Percentiles rank a stretch among this genome's conserved stretches.
These are phyloP conservation scores for Colletotrichum incanum DNA, from an alignment of 2,329 filamentous ascomycete species.

Conservation along the genomic window DNA sequence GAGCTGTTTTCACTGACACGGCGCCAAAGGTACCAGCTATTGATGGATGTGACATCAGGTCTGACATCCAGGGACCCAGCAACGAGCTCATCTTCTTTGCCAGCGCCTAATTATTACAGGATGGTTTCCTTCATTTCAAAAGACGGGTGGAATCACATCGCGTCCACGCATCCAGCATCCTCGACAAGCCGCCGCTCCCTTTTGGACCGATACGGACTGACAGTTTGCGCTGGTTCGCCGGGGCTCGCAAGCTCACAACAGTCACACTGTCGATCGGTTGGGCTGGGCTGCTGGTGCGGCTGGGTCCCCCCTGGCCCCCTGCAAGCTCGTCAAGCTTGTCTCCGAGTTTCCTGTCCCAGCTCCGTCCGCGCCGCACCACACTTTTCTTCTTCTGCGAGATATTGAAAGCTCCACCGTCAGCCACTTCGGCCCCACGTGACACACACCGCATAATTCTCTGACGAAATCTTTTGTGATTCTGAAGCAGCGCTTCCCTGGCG, in stretches of 20 bases:
- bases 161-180: not conserved
- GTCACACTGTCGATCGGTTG: constrained; percentile 37
- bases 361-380: constrained; percentile 39
- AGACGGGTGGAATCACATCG: not conserved
- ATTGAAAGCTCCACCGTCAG: constrained; percentile 33
- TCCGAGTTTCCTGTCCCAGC: constrained; percentile 36
- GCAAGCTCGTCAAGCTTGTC: constrained; percentile 20
- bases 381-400: constrained; percentile 39
- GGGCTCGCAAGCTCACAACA: constrained; percentile 5
- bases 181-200: not conserved
- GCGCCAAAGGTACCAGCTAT: not conserved
- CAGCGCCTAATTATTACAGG: constrained; percentile 8
- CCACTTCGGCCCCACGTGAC: constrained; percentile 40
- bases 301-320: constrained; percentile 3
- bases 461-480: constrained; percentile 23
- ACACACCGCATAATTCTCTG: constrained; percentile 42
- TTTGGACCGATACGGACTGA: constrained; percentile 6
- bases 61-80: not conserved
- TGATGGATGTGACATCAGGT: not conserved
- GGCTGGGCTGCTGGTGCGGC: constrained; percentile 27
- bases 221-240: constrained; percentile 17
- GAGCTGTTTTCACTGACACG: not conserved
- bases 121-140: constrained; percentile 5
- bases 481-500: constrained; percentile 31
- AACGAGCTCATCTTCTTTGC: not conserved